Base-by-base conservation (phyloP, 2,329 filamentous ascomycete genomes). In the Sporothrix sp. region DNA sequence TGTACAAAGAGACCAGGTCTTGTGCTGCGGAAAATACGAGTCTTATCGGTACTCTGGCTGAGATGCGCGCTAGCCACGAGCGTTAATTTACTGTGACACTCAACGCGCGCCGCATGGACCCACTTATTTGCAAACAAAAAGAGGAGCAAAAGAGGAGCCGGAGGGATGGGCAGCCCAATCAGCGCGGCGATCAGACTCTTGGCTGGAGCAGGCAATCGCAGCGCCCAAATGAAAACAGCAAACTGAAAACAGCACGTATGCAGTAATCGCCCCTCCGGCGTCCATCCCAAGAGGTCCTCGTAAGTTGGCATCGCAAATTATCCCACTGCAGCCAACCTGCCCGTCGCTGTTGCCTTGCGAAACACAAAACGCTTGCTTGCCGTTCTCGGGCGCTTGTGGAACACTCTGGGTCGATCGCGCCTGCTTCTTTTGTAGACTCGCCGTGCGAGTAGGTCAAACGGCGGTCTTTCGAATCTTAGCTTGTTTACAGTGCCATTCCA, bases 151-250 rank as follows among this genome's bases (percentile, higher is more conserved):
- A 13, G n/a, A 45, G 32, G 32, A 25, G 13, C 16, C 13, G 38
- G 30, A 32, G 48, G 21, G 8, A 13, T 10, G n/a, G 27, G 27
- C 52, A 27, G 51, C 57, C 69, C 65, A 68, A 68, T 68, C 61
- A 67, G 50, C 50, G 39, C 54, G 58, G 58, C 63, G 60, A 65
- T 66, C 64, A 63, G 60, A 61, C 57, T 57, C 56, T 30, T 32
- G n/a, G 27, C 6, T 21, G 20, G 10, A 10, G 21, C 14, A 37
- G n/a, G 32, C 20, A 36, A 14, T 38, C 35, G 11, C 30, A 14
- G 27, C 43, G 36, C 25, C n/a, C 43, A 35, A 37, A 11, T 35
- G 30, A 20, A 27, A 30, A 7, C 40, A 8, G n/a, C 39, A 13
- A 27, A n/a, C n/a, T n/a, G 27, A 44, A 33, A 21, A 20, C 14